Base-by-base conservation (phyloP, 306 rosid species). In the Lotus japonicus region DNA sequence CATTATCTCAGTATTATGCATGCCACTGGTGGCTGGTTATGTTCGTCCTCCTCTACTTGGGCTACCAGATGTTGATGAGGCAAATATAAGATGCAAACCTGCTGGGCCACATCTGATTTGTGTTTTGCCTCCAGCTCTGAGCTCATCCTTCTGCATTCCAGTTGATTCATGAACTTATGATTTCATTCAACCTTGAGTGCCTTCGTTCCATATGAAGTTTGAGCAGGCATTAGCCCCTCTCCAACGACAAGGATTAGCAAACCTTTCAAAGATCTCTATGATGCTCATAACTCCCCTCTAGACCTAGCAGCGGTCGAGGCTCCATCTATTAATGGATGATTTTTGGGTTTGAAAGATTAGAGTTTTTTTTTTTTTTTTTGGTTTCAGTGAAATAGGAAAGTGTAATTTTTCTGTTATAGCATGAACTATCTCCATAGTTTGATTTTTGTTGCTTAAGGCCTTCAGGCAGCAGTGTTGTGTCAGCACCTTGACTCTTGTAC, bases 61-160 rank as follows among this genome's bases (percentile, higher is more conserved):
- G 56, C 57, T 95, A 61, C 99, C 97, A 28, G 89, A 90, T 43
- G 80, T 95, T 5, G 96, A 84, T 5, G 92, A 88, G 46, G 73
- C 88, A 44, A 84, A 86, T 79, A 81, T 94, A 79, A 95, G 89
- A 72, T 86, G 91, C 83, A 95, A 85, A 77, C 99, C 97, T 18
- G 87, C 97, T 5, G 95, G 96, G 52, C 99, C 99, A 43, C 97
- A 95, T 71, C 86, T 95, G 75, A 87, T 95, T 39, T 90, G 99
- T 68, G 95, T 95, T 48, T 87, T 95, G 84, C 99, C 99, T 43
- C 95, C 99, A 0, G 71, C 83, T 42, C 92, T 95, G 70, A 90
- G 97, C 80, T 90, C 99, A 36, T 90, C 99, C 61, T 90, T 84
- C 78, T 90, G 96, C 69, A 80, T 95, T 78, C 92, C 97, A 7